Percentiles rank a stretch among this genome's conserved stretches.
Evolutionary conservation across 2,329 filamentous ascomycete species (phyloP).

Genomic region (Raffaelea albimanens): DNA sequence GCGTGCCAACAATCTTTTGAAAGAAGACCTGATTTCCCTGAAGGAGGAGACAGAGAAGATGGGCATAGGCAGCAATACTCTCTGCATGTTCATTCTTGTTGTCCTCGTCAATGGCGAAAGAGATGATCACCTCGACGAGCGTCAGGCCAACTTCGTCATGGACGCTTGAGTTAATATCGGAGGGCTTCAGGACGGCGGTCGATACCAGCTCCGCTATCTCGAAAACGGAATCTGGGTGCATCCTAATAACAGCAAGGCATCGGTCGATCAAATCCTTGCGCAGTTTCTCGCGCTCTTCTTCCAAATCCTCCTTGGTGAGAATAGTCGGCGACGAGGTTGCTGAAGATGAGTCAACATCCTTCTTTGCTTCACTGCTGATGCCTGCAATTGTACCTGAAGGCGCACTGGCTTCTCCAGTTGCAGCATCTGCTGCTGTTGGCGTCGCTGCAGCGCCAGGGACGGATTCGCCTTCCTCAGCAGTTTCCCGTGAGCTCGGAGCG

Average conservation of each 20-base stretch:
- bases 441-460: no score
- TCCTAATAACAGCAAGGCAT: constrained; percentile 80
- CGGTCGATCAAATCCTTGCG: constrained; percentile 75
- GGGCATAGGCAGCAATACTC: constrained; percentile 77
- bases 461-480: no score
- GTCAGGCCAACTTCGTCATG: constrained; percentile 72
- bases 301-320: constrained; percentile 62
- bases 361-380: no score
- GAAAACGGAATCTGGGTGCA: constrained; percentile 80
- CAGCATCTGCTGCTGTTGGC: no score
- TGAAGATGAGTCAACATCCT: no score
- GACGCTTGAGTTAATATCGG: constrained; percentile 30
- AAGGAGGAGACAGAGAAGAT: constrained; percentile 79
- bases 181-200: constrained; percentile 54
- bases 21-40: constrained; percentile 74
- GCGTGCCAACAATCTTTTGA: constrained; percentile 58
- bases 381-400: no score
- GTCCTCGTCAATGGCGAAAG: constrained; percentile 51
- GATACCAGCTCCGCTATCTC: constrained; percentile 82
- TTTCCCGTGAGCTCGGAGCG: no score
- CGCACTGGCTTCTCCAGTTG: no score
- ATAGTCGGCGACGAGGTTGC: not conserved
- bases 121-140: constrained; percentile 73
- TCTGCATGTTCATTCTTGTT: constrained; percentile 53
- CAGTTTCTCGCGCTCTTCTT: constrained; percentile 63